These are phyloP conservation scores for Cladophialophora immunda DNA, from an alignment of 2,329 filamentous ascomycete species.

Conservation along the genomic window DNA sequence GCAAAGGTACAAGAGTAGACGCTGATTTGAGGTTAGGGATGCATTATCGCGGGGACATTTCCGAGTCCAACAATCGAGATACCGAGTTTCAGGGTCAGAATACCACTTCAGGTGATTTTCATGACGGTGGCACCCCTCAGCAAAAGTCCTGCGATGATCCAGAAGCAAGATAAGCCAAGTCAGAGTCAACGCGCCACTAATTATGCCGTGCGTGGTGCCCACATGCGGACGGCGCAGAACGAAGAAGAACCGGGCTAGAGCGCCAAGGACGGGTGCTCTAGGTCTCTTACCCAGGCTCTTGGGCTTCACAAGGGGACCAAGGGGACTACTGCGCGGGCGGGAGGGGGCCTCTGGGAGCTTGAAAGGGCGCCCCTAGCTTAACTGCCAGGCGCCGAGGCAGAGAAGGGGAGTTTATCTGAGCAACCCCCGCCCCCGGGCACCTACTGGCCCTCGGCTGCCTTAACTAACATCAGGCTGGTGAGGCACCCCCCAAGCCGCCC, in stretches of 20 bases:
- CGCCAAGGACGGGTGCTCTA: no score
- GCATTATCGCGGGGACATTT: conserved; percentile 35
- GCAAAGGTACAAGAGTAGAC: not conserved
- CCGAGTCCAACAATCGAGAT: not conserved
- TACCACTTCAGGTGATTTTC: not conserved
- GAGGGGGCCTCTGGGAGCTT: no score
- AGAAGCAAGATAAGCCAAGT: conserved; percentile 1
- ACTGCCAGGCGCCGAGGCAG: not conserved
- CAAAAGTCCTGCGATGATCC: not conserved
- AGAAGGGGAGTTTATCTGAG: not conserved
- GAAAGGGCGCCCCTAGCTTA: no score
- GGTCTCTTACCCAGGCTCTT: no score
- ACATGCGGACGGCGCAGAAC: not conserved
- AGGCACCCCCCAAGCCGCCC: not conserved
- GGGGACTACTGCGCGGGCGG: no score
- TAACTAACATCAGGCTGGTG: not conserved
- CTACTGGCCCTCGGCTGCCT: not conserved
- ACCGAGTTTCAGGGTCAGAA: not conserved
- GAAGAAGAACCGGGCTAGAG: not conserved
- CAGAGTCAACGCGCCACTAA: not conserved
- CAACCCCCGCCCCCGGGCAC: not conserved
- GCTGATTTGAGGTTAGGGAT: not conserved
- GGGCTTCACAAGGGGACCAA: no score
- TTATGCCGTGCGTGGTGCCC: not conserved
- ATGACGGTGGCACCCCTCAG: not conserved